Base-by-base conservation (phyloP, 306 rosid genomes). In the Prunus mira region DNA sequence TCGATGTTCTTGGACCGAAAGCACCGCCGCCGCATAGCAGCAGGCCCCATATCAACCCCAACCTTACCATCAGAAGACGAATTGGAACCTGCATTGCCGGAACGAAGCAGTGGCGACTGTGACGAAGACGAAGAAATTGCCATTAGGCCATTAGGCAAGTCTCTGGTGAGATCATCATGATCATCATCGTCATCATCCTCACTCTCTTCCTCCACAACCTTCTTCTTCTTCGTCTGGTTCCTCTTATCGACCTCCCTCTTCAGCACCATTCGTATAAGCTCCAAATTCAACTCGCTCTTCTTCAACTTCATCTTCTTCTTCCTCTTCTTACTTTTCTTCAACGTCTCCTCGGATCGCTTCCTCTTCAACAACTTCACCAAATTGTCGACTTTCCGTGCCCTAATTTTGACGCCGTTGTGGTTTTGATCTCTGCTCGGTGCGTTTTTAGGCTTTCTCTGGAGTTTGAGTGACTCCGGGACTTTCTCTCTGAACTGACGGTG, bases 1-100 rank as follows among this genome's bases (percentile, higher is more conserved):
- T 95, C 95, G 64, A 81, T 89, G 87, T 96, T 96, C 90, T 92
- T 96, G 52, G 99, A 96, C 82, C 99, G 87, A 79, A 92, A 90
- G 81, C 80, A 87, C 83, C 96, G 88, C 24, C 82, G 82, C 25
- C n/a, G 22, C 1, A 3, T n/a, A 9, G 75, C 71, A 54, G 84
- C 49, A 34, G 84, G 67, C 68, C 50, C 81, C 34, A 56, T 41
- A 60, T 86, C 87, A 50, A 63, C 87, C 54, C 88, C 97, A 5
- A 87, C 83, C 78, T 87, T 92, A 54, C 83, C 85, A 78, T 77
- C 84, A 61, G 75, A 79, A 66, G 84, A 76, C 22, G 93, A 87
- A 87, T 77, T 87, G 22, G 93, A 84, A 84, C 80, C 88, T 67
- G 70, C 90, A 88, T 96, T 92, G 87, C 78, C 69, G 56, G 79